Evolutionary conservation across 2,329 filamentous ascomycete species (phyloP).

Genomic region (Pleoardoris graminearum): DNA sequence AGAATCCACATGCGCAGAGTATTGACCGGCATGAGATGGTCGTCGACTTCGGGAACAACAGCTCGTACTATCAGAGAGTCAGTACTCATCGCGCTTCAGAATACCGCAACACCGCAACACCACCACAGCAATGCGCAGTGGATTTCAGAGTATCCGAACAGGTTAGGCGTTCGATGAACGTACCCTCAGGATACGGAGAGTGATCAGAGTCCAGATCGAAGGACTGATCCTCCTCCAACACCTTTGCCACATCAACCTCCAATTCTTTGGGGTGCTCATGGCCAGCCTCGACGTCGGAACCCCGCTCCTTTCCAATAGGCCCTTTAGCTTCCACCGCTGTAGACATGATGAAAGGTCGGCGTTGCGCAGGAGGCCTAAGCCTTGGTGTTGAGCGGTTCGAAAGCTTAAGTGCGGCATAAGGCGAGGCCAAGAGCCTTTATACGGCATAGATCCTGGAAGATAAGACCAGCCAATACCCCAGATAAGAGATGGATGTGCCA

Average conservation of each 20-base stretch:
- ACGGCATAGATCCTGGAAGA: background rate
- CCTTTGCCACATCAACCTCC: slow-evolving; percentile 6
- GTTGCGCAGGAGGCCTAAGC: background rate
- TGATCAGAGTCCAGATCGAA: slow-evolving; percentile 2
- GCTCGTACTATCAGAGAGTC: too few species aligned
- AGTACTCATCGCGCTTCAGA: too few species aligned
- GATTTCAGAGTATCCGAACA: too few species aligned
- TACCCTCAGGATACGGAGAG: slow-evolving; percentile 2
- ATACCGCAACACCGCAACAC: too few species aligned
- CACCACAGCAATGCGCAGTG: too few species aligned
- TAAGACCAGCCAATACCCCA: background rate
- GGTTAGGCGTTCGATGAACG: too few species aligned
- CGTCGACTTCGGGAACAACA: slow-evolving; percentile 75
- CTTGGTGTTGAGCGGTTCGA: background rate
- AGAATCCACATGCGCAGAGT: slow-evolving; percentile 86
- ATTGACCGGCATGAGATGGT: slow-evolving; percentile 78
- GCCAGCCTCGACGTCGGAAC: background rate
- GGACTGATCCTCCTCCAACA: background rate
- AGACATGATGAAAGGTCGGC: background rate
- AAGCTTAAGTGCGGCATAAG: background rate
- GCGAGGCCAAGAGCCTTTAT: slow-evolving; percentile 4
- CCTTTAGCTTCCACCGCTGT: background rate
- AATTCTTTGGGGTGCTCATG: slow-evolving; percentile 2
- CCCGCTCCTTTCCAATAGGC: background rate
- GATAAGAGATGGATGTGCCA: too few species aligned